Evolutionary conservation across 1,139 yeast genomes (phyloP).

Genomic region (Scheffersomyces titani): DNA sequence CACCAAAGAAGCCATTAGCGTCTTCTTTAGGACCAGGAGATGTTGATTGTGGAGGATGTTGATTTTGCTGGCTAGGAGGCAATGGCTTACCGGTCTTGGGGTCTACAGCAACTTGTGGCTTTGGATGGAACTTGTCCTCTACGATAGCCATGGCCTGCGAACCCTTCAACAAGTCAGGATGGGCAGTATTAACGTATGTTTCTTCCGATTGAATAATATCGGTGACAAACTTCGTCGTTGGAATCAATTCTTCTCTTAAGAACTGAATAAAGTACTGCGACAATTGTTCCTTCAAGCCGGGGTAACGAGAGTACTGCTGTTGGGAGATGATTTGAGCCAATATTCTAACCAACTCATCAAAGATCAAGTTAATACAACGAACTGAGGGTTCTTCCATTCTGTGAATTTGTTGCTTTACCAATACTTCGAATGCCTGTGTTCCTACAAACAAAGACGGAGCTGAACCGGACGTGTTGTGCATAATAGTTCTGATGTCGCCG

Average conservation of each 20-base stretch:
- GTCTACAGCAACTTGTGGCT: conserved; percentile 78
- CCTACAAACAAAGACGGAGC: conserved; percentile 98
- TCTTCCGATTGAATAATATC: conserved; percentile 87
- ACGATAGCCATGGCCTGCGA: conserved; percentile 95
- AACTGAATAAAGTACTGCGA: conserved; percentile 78
- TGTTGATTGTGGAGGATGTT: conserved; percentile 29
- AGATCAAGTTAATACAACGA: conserved; percentile 86
- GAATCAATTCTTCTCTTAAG: conserved; percentile 75
- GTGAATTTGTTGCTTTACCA: conserved; percentile 91
- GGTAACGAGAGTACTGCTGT: conserved; percentile 85
- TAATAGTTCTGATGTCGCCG: conserved; percentile 94
- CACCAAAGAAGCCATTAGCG: conserved; percentile 83
- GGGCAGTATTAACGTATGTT: conserved; percentile 95
- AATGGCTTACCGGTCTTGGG: conserved; percentile 90
- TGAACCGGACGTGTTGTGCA: conserved; percentile 95
- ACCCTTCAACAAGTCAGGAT: conserved; percentile 93
- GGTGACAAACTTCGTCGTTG: conserved; percentile 81
- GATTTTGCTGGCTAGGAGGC: conserved; percentile 44
- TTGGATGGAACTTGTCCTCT: conserved; percentile 85
- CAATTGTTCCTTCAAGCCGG: conserved; percentile 83
- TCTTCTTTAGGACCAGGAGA: conserved; percentile 34
- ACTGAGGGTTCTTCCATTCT: conserved; percentile 94
- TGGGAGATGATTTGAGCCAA: conserved; percentile 80
- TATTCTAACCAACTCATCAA: conserved; percentile 92
- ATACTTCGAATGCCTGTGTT: conserved; percentile 94